Evolutionary conservation across 1,284 basidiomycete species (phyloP).

Genomic region (Ustilago esculenta): DNA sequence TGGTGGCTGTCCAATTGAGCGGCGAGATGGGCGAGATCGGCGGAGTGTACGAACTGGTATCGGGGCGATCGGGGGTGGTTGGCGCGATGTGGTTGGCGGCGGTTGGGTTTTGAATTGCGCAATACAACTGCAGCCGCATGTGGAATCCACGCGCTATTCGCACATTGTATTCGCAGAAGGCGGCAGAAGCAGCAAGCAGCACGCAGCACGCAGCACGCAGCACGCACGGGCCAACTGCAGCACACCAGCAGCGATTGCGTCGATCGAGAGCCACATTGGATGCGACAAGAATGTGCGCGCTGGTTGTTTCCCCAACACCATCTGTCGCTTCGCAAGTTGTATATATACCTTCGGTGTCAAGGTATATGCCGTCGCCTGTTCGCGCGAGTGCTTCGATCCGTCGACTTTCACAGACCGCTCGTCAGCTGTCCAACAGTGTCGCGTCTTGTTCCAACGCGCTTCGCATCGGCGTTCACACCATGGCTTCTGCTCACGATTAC

Average conservation of each 20-base stretch:
- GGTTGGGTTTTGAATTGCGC: too few species aligned
- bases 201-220: background rate
- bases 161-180: background rate
- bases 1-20: too few species aligned
- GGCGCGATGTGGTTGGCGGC: too few species aligned
- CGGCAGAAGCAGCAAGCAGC: background rate
- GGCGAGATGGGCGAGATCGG: too few species aligned
- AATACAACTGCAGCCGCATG: too few species aligned
- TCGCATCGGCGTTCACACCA: constrained; percentile 15
- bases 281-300: too few species aligned
- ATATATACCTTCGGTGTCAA: constrained; percentile 6
- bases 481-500: constrained; percentile 69
- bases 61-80: too few species aligned
- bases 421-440: constrained; percentile 50
- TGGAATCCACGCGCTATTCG: too few species aligned
- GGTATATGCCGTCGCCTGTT: constrained; percentile 42
- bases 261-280: too few species aligned
- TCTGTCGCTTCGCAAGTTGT: background rate
- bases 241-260: too few species aligned
- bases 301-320: constrained; percentile 1
- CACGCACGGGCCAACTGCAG: constrained; percentile 5
- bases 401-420: constrained; percentile 55
- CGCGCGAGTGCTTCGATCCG: constrained; percentile 34
- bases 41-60: too few species aligned
- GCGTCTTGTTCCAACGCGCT: too few species aligned